Evolutionary conservation across 2,329 filamentous ascomycete genomes (phyloP).

Genomic region (Neofusicoccum umdonicola): DNA sequence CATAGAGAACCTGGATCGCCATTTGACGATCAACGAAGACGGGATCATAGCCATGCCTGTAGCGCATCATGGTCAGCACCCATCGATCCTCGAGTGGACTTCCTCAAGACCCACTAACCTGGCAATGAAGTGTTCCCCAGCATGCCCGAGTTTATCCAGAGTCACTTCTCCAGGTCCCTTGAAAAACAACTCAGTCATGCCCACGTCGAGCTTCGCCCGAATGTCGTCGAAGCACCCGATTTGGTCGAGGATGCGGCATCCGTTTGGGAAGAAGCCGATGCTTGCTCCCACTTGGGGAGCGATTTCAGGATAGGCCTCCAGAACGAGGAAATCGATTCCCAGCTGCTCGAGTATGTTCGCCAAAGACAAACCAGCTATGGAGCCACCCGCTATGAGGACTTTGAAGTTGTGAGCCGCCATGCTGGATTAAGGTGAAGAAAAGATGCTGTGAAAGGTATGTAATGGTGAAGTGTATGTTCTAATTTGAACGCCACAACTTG

Average conservation of each 20-base stretch:
- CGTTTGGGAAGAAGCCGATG: constrained; percentile 22
- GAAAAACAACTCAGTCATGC: neutral
- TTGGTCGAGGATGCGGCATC: constrained; percentile 16
- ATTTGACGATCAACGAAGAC: constrained; percentile 16
- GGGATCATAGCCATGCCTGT: neutral
- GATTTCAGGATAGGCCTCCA: constrained; percentile 22
- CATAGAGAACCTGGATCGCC: constrained; percentile 22
- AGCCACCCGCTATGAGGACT: constrained; percentile 13
- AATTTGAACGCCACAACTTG: too few relatives aligned
- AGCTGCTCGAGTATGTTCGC: constrained; percentile 1
- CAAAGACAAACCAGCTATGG: constrained; percentile 1
- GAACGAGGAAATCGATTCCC: constrained; percentile 16
- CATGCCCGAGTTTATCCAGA: neutral
- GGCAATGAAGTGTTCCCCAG: neutral
- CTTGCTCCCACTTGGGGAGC: constrained; percentile 24
- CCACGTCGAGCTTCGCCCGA: neutral
- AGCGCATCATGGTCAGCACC: neutral
- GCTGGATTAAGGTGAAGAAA: too few relatives aligned
- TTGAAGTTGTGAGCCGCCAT: neutral
- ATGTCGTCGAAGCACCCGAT: constrained; percentile 9
- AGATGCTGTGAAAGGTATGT: neutral
- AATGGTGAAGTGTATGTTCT: neutral
- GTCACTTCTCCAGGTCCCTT: neutral
- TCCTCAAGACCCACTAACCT: neutral
- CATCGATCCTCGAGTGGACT: neutral